A percentile compares a stretch with the other conserved stretches of the same genome.
phyloP scores from a whole-genome alignment of 441 rosid genomes.

The Dalechampia spathulata region DNA sequence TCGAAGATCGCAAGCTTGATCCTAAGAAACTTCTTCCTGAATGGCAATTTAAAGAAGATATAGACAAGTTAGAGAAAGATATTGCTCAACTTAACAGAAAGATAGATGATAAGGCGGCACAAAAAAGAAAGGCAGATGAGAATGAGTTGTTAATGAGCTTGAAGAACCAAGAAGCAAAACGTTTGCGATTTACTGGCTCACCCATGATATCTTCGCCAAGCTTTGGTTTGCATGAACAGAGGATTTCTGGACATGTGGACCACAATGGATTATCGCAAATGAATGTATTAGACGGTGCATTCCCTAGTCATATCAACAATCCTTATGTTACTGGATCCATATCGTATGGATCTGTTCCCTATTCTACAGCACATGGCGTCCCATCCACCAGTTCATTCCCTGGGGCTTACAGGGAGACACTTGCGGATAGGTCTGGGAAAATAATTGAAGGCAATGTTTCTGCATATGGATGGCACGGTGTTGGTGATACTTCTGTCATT shows the following conservation, averaged over 20 bases:
- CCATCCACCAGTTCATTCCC: conserved; percentile 26
- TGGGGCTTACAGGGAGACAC: conserved; percentile 26
- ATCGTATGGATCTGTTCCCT: conserved; percentile 27
- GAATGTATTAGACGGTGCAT: conserved; percentile 28
- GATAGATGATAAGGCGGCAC: conserved; percentile 24
- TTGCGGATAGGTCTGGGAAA: conserved; percentile 20
- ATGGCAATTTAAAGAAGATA: conserved; percentile 45
- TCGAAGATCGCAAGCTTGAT: conserved; percentile 46
- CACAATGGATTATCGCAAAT: conserved; percentile 20
- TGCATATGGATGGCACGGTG: conserved; percentile 21
- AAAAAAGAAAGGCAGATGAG: conserved; percentile 42
- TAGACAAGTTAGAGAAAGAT: conserved; percentile 43
- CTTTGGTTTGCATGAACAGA: conserved; percentile 34
- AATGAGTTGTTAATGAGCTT: conserved; percentile 21
- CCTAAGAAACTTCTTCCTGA: conserved; percentile 42
- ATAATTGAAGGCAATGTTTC: conserved; percentile 14
- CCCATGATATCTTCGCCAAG: conserved; percentile 28
- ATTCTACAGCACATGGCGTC: conserved; percentile 11
- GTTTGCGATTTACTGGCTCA: conserved; percentile 31
- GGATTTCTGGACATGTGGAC: conserved; percentile 20
- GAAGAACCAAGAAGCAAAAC: conserved; percentile 45
- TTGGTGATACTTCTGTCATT: conserved; percentile 8
- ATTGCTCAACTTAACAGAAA: conserved; percentile 34
- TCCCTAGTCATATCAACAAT: conserved; percentile 34
- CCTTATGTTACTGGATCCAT: conserved; percentile 30